These are phyloP conservation scores for Basidiobolus meristosporus DNA, from an alignment of 371 early-diverging fungal genomes.

Conservation along the genomic window DNA sequence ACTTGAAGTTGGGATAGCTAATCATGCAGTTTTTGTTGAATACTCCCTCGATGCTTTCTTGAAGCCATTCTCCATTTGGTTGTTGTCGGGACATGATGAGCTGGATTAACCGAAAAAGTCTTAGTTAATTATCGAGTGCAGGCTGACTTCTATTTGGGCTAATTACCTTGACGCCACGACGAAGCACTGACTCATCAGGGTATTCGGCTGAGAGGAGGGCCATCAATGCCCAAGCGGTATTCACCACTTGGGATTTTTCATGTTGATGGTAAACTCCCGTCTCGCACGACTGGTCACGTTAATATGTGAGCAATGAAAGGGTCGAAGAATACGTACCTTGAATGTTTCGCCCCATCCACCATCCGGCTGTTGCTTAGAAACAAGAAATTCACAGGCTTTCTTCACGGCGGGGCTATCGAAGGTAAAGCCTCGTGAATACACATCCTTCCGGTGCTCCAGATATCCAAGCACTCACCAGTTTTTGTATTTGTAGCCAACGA, in stretches of 20 bases:
- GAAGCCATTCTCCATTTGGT: constrained; percentile 83
- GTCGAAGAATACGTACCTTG: constrained; percentile 16
- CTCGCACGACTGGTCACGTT: constrained; percentile 39
- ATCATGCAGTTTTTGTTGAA: constrained; percentile 91
- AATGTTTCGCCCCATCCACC: constrained; percentile 97
- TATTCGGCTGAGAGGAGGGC: constrained; percentile 79
- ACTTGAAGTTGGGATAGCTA: constrained; percentile 91
- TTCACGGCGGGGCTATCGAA: constrained; percentile 21
- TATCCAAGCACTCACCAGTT: constrained; percentile 26
- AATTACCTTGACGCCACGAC: constrained; percentile 39
- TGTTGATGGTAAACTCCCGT: constrained; percentile 38
- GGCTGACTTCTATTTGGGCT: no score
- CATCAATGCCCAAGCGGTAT: constrained; percentile 78
- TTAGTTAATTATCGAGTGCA: neutral
- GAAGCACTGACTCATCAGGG: constrained; percentile 49
- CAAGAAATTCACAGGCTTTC: constrained; percentile 70
- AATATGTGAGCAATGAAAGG: neutral
- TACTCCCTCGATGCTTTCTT: constrained; percentile 93
- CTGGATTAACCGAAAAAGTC: neutral
- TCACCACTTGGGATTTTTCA: constrained; percentile 66
- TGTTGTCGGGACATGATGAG: constrained; percentile 74
- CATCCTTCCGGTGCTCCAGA: neutral
- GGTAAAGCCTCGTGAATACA: constrained; percentile 5
- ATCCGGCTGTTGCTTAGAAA: constrained; percentile 67
- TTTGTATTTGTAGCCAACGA: constrained; percentile 62